Conservation (phyloP, 1,284 basidiomycete species). For the Ganoderma sinense region DNA sequence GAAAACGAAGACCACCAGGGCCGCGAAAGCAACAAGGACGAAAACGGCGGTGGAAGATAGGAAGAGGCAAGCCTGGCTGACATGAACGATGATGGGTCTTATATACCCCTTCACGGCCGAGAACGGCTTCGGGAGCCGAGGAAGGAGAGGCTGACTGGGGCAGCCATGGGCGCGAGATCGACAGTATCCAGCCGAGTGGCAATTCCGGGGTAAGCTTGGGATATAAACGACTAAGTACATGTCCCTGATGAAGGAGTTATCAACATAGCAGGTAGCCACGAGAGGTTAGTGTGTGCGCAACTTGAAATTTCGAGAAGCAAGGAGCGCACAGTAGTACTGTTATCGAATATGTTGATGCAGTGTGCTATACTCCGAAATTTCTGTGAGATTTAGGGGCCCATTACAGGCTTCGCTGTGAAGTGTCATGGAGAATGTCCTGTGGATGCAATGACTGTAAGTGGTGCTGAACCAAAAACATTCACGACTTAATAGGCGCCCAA, state of each 20-base stretch:
- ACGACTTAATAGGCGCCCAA: too few relatives aligned
- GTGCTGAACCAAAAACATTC: too few relatives aligned
- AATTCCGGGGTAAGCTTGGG: background rate
- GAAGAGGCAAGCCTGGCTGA: slow-evolving; percentile 22
- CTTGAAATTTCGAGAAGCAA: too few relatives aligned
- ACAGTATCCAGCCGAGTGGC: background rate
- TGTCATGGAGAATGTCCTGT: too few relatives aligned
- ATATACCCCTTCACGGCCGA: slow-evolving; percentile 26
- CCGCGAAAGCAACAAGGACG: slow-evolving; percentile 31
- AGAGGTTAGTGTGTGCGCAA: background rate
- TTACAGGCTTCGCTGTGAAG: too few relatives aligned
- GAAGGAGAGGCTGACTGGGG: slow-evolving; percentile 2
- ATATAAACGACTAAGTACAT: background rate
- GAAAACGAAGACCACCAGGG: slow-evolving; percentile 40
- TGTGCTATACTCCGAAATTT: too few relatives aligned
- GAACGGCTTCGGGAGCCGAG: slow-evolving; percentile 1
- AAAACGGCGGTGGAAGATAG: slow-evolving; percentile 28
- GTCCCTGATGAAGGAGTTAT: background rate
- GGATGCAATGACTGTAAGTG: too few relatives aligned
- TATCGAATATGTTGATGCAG: too few relatives aligned
- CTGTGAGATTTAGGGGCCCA: too few relatives aligned
- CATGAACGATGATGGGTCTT: slow-evolving; percentile 25
- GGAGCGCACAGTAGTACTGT: too few relatives aligned
- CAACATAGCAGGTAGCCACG: background rate
- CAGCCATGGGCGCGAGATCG: background rate